Evolutionary conservation across 768 basidiomycete genomes (phyloP).

Genomic region (Boletus rubroflammeus): DNA sequence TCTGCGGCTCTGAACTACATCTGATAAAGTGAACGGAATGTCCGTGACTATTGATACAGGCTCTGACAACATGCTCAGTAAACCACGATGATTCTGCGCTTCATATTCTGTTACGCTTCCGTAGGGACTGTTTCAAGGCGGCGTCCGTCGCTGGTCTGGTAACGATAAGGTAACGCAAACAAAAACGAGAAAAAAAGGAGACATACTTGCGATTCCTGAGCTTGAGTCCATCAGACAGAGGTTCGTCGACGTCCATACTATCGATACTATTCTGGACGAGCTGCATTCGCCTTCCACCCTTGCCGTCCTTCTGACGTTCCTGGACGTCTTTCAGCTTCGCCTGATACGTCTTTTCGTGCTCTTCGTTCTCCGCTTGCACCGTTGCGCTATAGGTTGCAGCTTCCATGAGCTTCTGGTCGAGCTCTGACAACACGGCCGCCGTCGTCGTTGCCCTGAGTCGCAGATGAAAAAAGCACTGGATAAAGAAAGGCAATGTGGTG

Average conservation of each 20-base stretch:
- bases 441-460: slow-evolving; percentile 64
- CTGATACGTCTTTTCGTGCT: slow-evolving; percentile 55
- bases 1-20: neutral
- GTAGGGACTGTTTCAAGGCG: slow-evolving; percentile 41
- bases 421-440: slow-evolving; percentile 61
- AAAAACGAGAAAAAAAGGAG: neutral
- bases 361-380: slow-evolving; percentile 41
- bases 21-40: neutral
- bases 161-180: neutral
- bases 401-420: slow-evolving; percentile 64
- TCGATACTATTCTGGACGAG: slow-evolving; percentile 24
- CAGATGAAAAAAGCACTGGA: neutral
- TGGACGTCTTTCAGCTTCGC: slow-evolving; percentile 55
- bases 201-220: slow-evolving; percentile 64
- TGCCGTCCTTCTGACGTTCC: slow-evolving; percentile 61
- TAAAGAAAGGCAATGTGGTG: neutral
- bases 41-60: slow-evolving; percentile 11
- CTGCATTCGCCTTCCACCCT: slow-evolving; percentile 31
- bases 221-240: slow-evolving; percentile 38
- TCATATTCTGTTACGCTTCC: slow-evolving; percentile 59
- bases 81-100: neutral
- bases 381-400: slow-evolving; percentile 45
- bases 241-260: slow-evolving; percentile 69
- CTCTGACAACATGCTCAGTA: neutral
- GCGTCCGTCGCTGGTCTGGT: slow-evolving; percentile 38